Base-by-base conservation (phyloP, 139 green algal genomes). In the Picochlorum sp. region DNA sequence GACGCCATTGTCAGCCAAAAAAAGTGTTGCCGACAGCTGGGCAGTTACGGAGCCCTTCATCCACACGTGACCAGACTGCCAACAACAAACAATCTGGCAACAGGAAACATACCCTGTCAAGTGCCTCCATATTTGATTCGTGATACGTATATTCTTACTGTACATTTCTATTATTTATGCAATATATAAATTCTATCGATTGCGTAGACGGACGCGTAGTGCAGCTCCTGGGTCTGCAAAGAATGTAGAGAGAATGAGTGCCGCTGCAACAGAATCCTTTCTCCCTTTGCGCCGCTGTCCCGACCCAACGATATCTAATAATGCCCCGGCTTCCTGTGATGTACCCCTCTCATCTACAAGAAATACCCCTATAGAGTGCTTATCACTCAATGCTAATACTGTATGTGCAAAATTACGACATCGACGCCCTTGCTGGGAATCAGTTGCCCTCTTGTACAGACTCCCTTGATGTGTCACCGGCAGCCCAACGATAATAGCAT, bases 391-490 rank as follows among this genome's bases (percentile, higher is more conserved):
- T 11, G 57, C 23, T 3, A 63, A 65, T n/a, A 77, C 4, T 24
- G 47, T 60, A 4, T 23, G 9, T 3, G 63, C 70, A 64, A 77
- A 77, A 58, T 77, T 72, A 44, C 70, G 64, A 44, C 70, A 77
- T 6, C 70, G 57, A 23, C 70, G 64, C 6, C 70, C 70, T 58
- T 77, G 70, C 49, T 77, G 70, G n/a, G 70, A 77, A 49, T 77
- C 70, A 6, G 64, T 68, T 28, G 34, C 18, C 6, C 57, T 55
- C 10, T 20, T 28, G 4, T 44, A 45, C 31, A 77, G 56, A 37
- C 13, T 31, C 23, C 70, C 70, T 1, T 26, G 1, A 11, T 16
- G 9, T 6, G 70, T 77, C 45, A 77, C 70, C 3, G 70, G 70
- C 18, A 77, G 57, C 2, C 70, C 70, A 28, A 77, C 57, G 9